phyloP scores from a whole-genome alignment of 78 protist genomes.

The Planoprotostelium fungivorum region DNA sequence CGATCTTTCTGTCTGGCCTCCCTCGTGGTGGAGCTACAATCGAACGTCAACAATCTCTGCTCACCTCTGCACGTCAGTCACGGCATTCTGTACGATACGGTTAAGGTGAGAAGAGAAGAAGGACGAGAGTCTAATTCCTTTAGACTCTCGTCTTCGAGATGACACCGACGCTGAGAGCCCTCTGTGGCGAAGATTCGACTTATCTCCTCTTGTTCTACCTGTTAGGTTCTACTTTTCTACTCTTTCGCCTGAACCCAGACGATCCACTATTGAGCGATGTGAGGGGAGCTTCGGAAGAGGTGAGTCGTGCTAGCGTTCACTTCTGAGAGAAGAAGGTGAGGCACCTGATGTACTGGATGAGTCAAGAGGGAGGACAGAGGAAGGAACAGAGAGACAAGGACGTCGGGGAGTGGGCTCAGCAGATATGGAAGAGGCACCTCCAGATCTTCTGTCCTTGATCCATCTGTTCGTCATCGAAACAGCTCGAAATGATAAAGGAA shows the following conservation, averaged over 20 bases:
- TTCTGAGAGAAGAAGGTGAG: too few relatives aligned
- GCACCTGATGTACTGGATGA: too few relatives aligned
- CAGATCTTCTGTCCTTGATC: too few relatives aligned
- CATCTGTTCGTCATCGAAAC: too few relatives aligned
- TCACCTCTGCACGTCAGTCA: background rate
- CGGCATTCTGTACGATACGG: background rate
- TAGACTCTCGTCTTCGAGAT: background rate
- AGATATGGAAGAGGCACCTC: too few relatives aligned
- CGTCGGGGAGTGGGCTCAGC: too few relatives aligned
- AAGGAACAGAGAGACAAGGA: too few relatives aligned
- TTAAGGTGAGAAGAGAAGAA: background rate
- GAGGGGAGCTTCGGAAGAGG: background rate
- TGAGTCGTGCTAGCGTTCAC: too few relatives aligned
- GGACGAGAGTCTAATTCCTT: too few relatives aligned
- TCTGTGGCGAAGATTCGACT: background rate
- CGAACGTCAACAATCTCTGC: too few relatives aligned
- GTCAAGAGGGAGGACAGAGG: too few relatives aligned
- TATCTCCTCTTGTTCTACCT: background rate
- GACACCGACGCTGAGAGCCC: background rate
- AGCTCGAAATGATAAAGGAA: too few relatives aligned
- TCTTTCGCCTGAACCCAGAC: background rate
- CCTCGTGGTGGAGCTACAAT: background rate
- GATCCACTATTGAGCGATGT: background rate
- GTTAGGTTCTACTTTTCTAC: background rate
- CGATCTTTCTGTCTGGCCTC: background rate